Conservation (phyloP, 305 asterid species). For the Stenogyne calaminthoides region DNA sequence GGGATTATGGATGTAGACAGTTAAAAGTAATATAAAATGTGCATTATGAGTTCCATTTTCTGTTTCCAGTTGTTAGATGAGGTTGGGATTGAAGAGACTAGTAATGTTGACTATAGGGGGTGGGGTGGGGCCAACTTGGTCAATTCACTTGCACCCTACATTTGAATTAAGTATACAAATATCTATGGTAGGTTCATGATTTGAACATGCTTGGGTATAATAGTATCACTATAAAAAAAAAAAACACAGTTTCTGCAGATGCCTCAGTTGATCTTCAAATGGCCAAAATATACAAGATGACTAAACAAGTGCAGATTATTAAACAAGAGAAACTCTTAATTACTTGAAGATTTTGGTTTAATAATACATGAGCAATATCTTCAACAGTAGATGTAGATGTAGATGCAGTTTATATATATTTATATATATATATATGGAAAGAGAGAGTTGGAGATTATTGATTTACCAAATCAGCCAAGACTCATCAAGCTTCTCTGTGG, state of each 20-base stretch:
- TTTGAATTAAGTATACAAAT: background rate
- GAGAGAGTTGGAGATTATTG: background rate
- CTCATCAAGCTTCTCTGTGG: conserved; percentile 33
- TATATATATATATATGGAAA: background rate
- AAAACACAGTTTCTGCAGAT: too few relatives aligned
- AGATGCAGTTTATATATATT: too few relatives aligned
- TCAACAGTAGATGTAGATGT: background rate
- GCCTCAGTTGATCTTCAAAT: too few relatives aligned
- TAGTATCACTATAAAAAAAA: too few relatives aligned
- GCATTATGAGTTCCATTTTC: background rate
- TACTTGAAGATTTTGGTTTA: too few relatives aligned
- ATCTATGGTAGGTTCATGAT: too few relatives aligned
- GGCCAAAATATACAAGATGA: too few relatives aligned
- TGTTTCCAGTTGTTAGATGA: too few relatives aligned
- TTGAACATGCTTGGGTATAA: too few relatives aligned
- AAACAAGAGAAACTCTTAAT: background rate
- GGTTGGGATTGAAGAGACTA: background rate
- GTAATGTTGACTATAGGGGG: conserved; percentile 18
- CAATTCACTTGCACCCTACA: conserved; percentile 13
- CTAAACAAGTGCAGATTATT: too few relatives aligned
- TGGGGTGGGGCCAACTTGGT: background rate
- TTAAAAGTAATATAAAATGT: conserved; percentile 1
- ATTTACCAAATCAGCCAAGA: conserved; percentile 28
- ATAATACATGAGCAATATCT: too few relatives aligned
- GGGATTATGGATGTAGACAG: background rate